A percentile compares a stretch with the other conserved stretches of the same genome.
These are phyloP conservation scores for Ophiostoma quercus DNA, from an alignment of 2,329 filamentous ascomycete genomes.

Conservation along the genomic window DNA sequence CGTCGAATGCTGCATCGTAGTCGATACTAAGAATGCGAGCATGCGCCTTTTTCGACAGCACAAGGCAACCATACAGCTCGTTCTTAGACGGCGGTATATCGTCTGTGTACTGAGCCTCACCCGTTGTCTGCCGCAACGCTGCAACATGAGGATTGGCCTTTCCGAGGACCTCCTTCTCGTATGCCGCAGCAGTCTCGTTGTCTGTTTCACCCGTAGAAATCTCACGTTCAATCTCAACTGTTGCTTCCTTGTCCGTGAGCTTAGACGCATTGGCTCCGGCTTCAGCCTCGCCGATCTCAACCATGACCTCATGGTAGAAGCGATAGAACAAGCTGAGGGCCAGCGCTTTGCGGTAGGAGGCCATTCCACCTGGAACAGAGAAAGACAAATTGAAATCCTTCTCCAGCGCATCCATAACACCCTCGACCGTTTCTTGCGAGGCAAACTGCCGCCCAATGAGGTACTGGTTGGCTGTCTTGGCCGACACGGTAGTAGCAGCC, in stretches of 20 bases:
- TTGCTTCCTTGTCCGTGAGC: slow-evolving; percentile 47
- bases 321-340: slow-evolving; percentile 94
- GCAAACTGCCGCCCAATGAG: slow-evolving; percentile 74
- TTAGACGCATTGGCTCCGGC: slow-evolving; percentile 20
- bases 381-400: slow-evolving; percentile 84
- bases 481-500: slow-evolving; percentile 85
- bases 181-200: slow-evolving; percentile 65
- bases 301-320: slow-evolving; percentile 86
- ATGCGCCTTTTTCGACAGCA: slow-evolving; percentile 81
- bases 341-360: slow-evolving; percentile 85
- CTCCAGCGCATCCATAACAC: slow-evolving; percentile 82
- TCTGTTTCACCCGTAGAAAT: slow-evolving; percentile 80
- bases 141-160: slow-evolving; percentile 84
- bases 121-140: slow-evolving; percentile 87
- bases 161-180: slow-evolving; percentile 76
- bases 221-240: slow-evolving; percentile 77
- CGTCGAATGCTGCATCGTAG: slow-evolving; percentile 66
- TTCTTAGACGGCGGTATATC: slow-evolving; percentile 85
- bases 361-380: slow-evolving; percentile 94
- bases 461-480: slow-evolving; percentile 69
- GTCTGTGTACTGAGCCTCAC: slow-evolving; percentile 93
- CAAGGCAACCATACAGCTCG: slow-evolving; percentile 81
- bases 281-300: slow-evolving; percentile 45
- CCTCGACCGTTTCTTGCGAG: slow-evolving; percentile 78
- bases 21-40: slow-evolving; percentile 79